A percentile compares a stretch with the other conserved stretches of the same genome.
phyloP scores from a whole-genome alignment of 768 basidiomycete species.

The Cytidiella melzeri region DNA sequence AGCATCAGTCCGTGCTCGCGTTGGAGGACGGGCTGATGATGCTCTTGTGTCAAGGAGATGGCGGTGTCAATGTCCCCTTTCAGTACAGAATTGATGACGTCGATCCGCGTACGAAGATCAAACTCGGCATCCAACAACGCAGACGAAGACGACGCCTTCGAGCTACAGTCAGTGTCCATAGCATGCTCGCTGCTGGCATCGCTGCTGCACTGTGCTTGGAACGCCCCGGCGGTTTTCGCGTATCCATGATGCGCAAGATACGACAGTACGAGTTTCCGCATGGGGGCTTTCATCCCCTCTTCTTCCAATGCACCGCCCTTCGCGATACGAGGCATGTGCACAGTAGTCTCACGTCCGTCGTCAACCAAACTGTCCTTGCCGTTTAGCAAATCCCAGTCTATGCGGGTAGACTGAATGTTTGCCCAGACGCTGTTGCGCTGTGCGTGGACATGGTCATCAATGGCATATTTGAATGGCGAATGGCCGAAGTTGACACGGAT shows the following conservation, averaged over 20 bases:
- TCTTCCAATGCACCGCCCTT: conserved; percentile 13
- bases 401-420: conserved; percentile 52
- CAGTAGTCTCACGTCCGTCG: conserved; percentile 3
- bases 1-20: conserved; percentile 63
- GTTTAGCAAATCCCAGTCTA: conserved; percentile 38
- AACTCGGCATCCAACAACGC: conserved; percentile 28
- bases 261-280: conserved; percentile 69
- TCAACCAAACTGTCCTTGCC: conserved; percentile 14
- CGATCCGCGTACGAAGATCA: conserved; percentile 64
- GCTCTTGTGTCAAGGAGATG: conserved; percentile 44
- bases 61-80: conserved; percentile 69
- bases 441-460: conserved; percentile 78
- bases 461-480: conserved; percentile 82
- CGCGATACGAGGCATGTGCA: background rate
- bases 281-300: conserved; percentile 50
- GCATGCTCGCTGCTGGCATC: conserved; percentile 9
- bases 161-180: conserved; percentile 4
- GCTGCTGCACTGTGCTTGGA: conserved; percentile 45
- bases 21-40: conserved; percentile 61
- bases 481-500: conserved; percentile 87
- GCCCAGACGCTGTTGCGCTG: conserved; percentile 62
- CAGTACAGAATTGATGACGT: conserved; percentile 62
- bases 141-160: conserved; percentile 15
- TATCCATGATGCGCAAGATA: conserved; percentile 88
- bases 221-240: conserved; percentile 59